Conservation (phyloP, 805 yeast species). For the Wickerhamiella dianesei region DNA sequence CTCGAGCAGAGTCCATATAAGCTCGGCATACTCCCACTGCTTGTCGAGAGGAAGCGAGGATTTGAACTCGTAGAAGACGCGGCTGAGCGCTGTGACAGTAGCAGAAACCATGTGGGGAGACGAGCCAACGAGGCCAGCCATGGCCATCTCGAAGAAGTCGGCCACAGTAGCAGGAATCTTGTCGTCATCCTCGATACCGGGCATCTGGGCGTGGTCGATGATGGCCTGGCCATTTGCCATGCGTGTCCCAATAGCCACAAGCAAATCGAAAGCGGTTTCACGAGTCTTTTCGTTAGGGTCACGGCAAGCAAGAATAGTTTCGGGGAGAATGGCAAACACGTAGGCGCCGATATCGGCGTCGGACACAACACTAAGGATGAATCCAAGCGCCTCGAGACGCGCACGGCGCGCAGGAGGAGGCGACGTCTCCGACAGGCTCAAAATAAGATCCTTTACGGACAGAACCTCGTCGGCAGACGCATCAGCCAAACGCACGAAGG, state of each 20-base stretch:
- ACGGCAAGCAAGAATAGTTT: slow-evolving; percentile 79
- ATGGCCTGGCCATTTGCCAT: slow-evolving; percentile 39
- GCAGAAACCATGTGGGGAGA: slow-evolving; percentile 95
- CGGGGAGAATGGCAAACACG: slow-evolving; percentile 72
- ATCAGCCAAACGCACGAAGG: slow-evolving; percentile 52
- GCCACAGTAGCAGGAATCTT: slow-evolving; percentile 53
- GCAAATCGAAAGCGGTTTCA: slow-evolving; percentile 57
- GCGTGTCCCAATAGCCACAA: slow-evolving; percentile 66
- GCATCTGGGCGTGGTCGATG: slow-evolving; percentile 49
- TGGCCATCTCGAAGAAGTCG: slow-evolving; percentile 82
- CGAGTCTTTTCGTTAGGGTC: slow-evolving; percentile 89
- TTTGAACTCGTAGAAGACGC: slow-evolving; percentile 77
- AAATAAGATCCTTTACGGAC: slow-evolving; percentile 24
- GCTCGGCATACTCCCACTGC: slow-evolving; percentile 62
- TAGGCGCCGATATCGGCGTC: slow-evolving; percentile 38
- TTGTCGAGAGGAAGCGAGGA: slow-evolving; percentile 45
- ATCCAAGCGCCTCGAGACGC: slow-evolving; percentile 49
- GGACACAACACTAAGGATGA: slow-evolving; percentile 33
- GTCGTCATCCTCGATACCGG: slow-evolving; percentile 53
- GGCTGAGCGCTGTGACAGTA: slow-evolving; percentile 78
- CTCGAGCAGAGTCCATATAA: slow-evolving; percentile 80
- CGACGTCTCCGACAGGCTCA: slow-evolving; percentile 26
- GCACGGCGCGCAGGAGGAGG: slow-evolving; percentile 69
- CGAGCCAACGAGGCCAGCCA: slow-evolving; percentile 92
- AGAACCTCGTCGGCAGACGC: slow-evolving; percentile 46